These are phyloP conservation scores for Penicillium sumatraense DNA, from an alignment of 2,329 filamentous ascomycete genomes.

Conservation along the genomic window DNA sequence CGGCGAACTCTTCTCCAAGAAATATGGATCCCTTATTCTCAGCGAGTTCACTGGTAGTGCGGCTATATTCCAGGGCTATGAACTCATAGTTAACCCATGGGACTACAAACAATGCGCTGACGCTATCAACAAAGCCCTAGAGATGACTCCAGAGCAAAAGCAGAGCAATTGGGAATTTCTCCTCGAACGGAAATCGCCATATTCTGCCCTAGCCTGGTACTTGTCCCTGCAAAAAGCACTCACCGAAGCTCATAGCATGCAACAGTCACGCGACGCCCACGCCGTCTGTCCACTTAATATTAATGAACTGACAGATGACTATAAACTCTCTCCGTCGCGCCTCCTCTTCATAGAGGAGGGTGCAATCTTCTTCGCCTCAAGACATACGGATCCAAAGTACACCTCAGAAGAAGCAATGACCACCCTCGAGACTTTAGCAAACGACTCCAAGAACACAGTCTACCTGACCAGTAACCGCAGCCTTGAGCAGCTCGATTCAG, in stretches of 20 bases:
- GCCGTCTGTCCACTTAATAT: conserved; percentile 80
- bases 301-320: conserved; percentile 65
- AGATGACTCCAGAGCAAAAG: conserved; percentile 79
- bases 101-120: conserved; percentile 85
- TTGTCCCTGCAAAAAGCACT: conserved; percentile 70
- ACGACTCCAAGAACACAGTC: conserved; percentile 78
- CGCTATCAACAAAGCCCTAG: conserved; percentile 78
- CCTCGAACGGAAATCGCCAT: conserved; percentile 71
- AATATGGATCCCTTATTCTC: conserved; percentile 83
- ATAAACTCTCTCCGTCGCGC: conserved; percentile 66
- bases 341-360: conserved; percentile 92
- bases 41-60: conserved; percentile 94
- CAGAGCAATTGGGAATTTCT: conserved; percentile 73
- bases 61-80: conserved; percentile 76
- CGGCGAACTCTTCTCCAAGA: conserved; percentile 70
- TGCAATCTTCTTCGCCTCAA: conserved; percentile 76
- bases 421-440: conserved; percentile 74
- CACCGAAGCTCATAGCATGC: conserved; percentile 75
- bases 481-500: conserved; percentile 80
- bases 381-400: conserved; percentile 74
- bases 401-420: conserved; percentile 77
- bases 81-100: conserved; percentile 91
- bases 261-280: conserved; percentile 77
- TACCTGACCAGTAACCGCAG: conserved; percentile 89
- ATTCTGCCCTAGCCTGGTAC: conserved; percentile 85